A percentile compares a stretch with the other conserved stretches of the same genome.
Conservation (phyloP, 1,284 basidiomycete species). For the Phlebopus sp. region DNA sequence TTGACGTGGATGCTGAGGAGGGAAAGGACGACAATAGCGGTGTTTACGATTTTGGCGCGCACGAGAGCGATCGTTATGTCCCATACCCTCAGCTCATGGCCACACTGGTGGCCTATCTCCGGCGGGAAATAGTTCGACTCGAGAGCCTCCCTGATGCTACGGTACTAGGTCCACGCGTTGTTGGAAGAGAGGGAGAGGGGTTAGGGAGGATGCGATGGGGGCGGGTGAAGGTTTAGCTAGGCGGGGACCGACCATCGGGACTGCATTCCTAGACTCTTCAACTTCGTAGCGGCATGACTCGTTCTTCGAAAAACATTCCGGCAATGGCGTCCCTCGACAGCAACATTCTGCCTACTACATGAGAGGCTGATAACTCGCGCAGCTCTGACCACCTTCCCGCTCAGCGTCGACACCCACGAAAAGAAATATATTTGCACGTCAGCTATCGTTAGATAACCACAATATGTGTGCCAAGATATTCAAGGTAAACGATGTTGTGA, state of each 20-base stretch:
- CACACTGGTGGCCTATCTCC: slow-evolving; percentile 71
- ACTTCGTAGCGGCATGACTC: too few species aligned
- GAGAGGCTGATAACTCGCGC: too few species aligned
- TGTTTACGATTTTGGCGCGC: slow-evolving; percentile 66
- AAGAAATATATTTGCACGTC: too few species aligned
- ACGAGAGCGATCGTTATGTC: slow-evolving; percentile 54
- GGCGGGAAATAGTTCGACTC: slow-evolving; percentile 74
- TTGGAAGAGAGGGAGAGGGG: slow-evolving; percentile 29
- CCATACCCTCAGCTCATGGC: slow-evolving; percentile 78
- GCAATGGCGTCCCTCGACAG: too few species aligned
- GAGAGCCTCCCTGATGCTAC: slow-evolving; percentile 71
- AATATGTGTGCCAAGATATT: too few species aligned
- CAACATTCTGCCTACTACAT: too few species aligned
- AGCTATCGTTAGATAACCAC: too few species aligned
- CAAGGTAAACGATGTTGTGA: too few species aligned
- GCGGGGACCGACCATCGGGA: background rate
- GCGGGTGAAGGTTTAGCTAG: slow-evolving; percentile 17
- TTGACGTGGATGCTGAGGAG: slow-evolving; percentile 58
- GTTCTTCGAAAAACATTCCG: too few species aligned
- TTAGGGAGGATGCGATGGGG: slow-evolving; percentile 26
- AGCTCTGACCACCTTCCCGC: too few species aligned
- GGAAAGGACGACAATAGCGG: slow-evolving; percentile 63
- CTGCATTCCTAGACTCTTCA: too few species aligned
- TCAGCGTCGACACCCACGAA: too few species aligned
- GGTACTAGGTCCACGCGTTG: slow-evolving; percentile 44